These are phyloP conservation scores for Sclerospora graminicola DNA, from an alignment of 352 stramenopile genomes.

Conservation along the genomic window DNA sequence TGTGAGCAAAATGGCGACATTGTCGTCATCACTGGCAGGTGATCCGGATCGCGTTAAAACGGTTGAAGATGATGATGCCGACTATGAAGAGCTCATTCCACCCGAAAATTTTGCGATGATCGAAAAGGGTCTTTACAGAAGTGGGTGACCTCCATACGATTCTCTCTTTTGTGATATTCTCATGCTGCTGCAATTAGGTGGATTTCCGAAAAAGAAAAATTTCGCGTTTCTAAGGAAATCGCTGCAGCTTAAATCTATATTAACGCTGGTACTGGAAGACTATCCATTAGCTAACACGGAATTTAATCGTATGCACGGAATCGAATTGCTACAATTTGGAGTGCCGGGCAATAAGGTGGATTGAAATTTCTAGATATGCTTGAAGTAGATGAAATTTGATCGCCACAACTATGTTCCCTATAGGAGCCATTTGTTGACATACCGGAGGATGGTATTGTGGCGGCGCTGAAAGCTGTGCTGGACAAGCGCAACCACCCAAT, in stretches of 20 bases:
- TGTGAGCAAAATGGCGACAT: constrained; percentile 7
- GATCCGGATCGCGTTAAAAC: constrained; percentile 20
- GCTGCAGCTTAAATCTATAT: constrained; percentile 67
- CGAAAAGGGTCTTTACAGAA: constrained; percentile 78
- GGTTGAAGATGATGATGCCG: constrained; percentile 52
- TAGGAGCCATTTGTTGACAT: constrained; percentile 84
- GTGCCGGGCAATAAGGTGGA: constrained; percentile 75
- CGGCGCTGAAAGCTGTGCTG: constrained; percentile 62
- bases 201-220: constrained; percentile 87
- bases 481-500: constrained; percentile 81
- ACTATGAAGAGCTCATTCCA: constrained; percentile 79
- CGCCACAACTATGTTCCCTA: background rate
- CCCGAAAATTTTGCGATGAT: constrained; percentile 87
- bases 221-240: constrained; percentile 75
- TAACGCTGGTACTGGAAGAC: constrained; percentile 82
- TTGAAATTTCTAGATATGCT: background rate
- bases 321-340: constrained; percentile 76
- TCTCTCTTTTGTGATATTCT: background rate
- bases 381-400: background rate
- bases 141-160: constrained; percentile 17
- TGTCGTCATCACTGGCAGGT: constrained; percentile 9
- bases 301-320: constrained; percentile 73
- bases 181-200: constrained; percentile 19
- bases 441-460: constrained; percentile 65
- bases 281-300: constrained; percentile 75